Percentiles rank a stretch among this genome's conserved stretches.
Evolutionary conservation across 1,284 basidiomycete genomes (phyloP).

Genomic region (Cutaneotrichosporon curvatum): DNA sequence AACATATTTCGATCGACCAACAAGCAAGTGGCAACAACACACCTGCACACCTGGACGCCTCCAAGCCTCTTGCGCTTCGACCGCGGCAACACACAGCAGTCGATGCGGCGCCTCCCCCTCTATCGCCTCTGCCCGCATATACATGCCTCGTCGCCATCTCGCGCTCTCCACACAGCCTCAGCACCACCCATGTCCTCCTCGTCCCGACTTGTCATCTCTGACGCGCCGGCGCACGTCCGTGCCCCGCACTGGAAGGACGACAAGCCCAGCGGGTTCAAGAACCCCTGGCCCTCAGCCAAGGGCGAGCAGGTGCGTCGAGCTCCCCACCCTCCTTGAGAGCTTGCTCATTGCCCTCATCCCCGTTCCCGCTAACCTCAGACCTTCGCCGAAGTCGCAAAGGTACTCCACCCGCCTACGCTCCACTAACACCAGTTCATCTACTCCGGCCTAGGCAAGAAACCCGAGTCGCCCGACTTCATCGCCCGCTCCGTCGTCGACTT

Average conservation of each 20-base stretch:
- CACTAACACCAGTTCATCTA: constrained; percentile 7
- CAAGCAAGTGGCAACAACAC: too few species aligned
- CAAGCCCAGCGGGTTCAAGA: constrained; percentile 40
- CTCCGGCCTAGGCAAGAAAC: constrained; percentile 10
- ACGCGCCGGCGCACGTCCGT: constrained; percentile 5
- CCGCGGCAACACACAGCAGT: too few species aligned
- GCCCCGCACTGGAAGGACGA: constrained; percentile 36
- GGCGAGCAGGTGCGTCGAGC: constrained; percentile 12
- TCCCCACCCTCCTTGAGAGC: not conserved
- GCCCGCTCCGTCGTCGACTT: constrained; percentile 3
- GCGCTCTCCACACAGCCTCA: too few species aligned
- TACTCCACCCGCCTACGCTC: not conserved
- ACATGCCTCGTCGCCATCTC: too few species aligned
- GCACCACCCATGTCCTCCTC: too few species aligned
- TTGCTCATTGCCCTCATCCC: not conserved
- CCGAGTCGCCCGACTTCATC: constrained; percentile 25
- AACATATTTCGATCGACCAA: too few species aligned
- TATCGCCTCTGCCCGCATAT: too few species aligned
- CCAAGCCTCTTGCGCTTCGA: too few species aligned
- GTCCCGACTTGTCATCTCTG: not conserved
- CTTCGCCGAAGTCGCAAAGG: constrained; percentile 8
- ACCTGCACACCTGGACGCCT: too few species aligned
- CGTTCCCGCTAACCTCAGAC: constrained; percentile 7
- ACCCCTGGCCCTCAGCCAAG: constrained; percentile 46
- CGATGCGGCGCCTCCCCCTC: too few species aligned